Base-by-base conservation (phyloP, 2,329 filamentous ascomycete species). In the Aschersonia sp. region DNA sequence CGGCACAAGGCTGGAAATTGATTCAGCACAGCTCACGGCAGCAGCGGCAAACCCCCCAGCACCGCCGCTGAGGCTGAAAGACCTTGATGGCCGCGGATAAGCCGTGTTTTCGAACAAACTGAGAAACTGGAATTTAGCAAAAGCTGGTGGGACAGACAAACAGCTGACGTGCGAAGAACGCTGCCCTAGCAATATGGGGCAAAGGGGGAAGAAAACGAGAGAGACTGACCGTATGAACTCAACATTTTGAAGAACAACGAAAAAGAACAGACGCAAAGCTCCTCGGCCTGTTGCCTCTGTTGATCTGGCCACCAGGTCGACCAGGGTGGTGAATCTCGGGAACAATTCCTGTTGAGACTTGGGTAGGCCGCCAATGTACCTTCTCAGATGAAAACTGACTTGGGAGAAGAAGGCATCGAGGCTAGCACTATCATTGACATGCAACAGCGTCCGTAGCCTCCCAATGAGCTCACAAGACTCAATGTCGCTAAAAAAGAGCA, bases 291-390 rank as follows among this genome's bases (percentile, higher is more conserved):
- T 47, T 4, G 52, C 54, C 10, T 57, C 52, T 5, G 50, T 51
- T 3, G 52, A 47, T 31, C 51, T 57, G 5, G 56, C 52, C 3
- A 54, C 50, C 4, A 60, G 46, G 12, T 60, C 58, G 28, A 58
- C 54, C 5, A 60, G 55, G 1, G 57, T 58, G 1, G 57, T 58
- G 43, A 60, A 60, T 3, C 51, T 53, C 43, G 58, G 57, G 43
- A 60, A 60, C 20, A 58, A 31, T 2, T 44, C 44, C 40, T 58
- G 56, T 3, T 50, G 42, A 3, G 48, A 35, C 1, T 49, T 48
- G 5, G 52, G 43, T 9, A 55, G 49, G 4, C 45, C 31, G 4
- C 55, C 56, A 3, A 60, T 50, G 20, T 59, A 54, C 38, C 52
- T 48, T 32, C 56, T 50, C 4, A 60, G 50, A 9, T 44, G 49